Evolutionary conservation across 148 eudicot species (phyloP).

Genomic region (Rhododendron ovatum): DNA sequence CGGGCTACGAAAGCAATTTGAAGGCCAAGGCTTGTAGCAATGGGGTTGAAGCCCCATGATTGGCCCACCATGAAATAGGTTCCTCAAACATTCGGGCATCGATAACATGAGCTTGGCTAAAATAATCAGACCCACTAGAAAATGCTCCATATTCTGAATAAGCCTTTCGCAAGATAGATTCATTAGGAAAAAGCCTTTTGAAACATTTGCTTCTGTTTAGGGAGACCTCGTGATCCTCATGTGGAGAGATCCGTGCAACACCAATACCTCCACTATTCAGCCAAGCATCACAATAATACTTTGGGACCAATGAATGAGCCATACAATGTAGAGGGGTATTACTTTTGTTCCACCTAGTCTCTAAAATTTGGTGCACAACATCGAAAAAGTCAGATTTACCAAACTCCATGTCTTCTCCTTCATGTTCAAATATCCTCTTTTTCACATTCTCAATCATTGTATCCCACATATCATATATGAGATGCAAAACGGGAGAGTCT

Average conservation of each 20-base stretch:
- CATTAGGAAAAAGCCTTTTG: not conserved
- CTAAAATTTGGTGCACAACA: slow-evolving; percentile 11
- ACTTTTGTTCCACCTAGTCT: slow-evolving; percentile 19
- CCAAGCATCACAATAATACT: slow-evolving; percentile 12
- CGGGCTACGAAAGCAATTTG: slow-evolving; percentile 7
- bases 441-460: not conserved
- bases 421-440: not conserved
- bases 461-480: slow-evolving; percentile 5
- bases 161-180: not conserved
- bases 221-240: slow-evolving; percentile 13
- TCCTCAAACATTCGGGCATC: slow-evolving; percentile 9
- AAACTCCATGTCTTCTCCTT: not conserved
- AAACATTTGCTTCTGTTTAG: slow-evolving; percentile 10
- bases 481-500: not conserved
- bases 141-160: slow-evolving; percentile 9
- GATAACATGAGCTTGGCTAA: slow-evolving; percentile 12
- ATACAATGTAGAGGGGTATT: slow-evolving; percentile 15
- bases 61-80: slow-evolving; percentile 1
- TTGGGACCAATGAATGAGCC: slow-evolving; percentile 18
- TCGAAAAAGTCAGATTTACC: slow-evolving; percentile 7
- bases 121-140: slow-evolving; percentile 5
- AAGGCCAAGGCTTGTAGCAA: not conserved
- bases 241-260: not conserved
- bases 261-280: not conserved
- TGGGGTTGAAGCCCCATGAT: slow-evolving; percentile 9